phyloP scores from a whole-genome alignment of 2,329 filamentous ascomycete genomes.

The Penicillium expansum region DNA sequence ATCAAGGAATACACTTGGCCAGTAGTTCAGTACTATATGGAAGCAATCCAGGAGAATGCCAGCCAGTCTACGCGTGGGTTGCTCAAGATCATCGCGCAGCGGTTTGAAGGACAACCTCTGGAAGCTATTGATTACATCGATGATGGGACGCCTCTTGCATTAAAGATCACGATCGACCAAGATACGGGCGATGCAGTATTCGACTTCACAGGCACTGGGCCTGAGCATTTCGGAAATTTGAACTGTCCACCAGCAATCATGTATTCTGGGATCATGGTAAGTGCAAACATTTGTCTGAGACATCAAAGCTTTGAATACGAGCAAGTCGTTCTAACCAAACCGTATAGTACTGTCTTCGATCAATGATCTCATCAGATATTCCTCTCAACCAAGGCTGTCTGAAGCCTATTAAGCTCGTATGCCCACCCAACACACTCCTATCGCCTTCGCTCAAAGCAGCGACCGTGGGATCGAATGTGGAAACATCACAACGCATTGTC shows the following conservation, averaged over 20 bases:
- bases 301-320: not conserved
- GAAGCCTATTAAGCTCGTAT: slow-evolving; percentile 61
- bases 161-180: slow-evolving; percentile 67
- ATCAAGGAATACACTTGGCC: slow-evolving; percentile 48
- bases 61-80: not conserved
- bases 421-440: slow-evolving; percentile 68
- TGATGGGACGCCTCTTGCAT: slow-evolving; percentile 69
- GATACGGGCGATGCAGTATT: slow-evolving; percentile 70
- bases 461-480: not conserved
- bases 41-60: slow-evolving; percentile 11
- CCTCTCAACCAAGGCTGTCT: slow-evolving; percentile 79
- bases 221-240: slow-evolving; percentile 52
- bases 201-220: slow-evolving; percentile 67
- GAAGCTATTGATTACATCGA: slow-evolving; percentile 73
- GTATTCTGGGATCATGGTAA: slow-evolving; percentile 47
- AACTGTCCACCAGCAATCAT: slow-evolving; percentile 74
- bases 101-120: not conserved
- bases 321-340: not conserved
- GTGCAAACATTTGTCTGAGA: not conserved
- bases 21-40: slow-evolving; percentile 43
- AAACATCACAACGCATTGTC: slow-evolving; percentile 55
- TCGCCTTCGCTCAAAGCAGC: not conserved
- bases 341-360: slow-evolving; percentile 57
- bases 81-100: slow-evolving; percentile 1
- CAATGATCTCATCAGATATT: slow-evolving; percentile 71